Evolutionary conservation across 2,329 filamentous ascomycete species (phyloP).

Genomic region (Neoarthrinium moseri): DNA sequence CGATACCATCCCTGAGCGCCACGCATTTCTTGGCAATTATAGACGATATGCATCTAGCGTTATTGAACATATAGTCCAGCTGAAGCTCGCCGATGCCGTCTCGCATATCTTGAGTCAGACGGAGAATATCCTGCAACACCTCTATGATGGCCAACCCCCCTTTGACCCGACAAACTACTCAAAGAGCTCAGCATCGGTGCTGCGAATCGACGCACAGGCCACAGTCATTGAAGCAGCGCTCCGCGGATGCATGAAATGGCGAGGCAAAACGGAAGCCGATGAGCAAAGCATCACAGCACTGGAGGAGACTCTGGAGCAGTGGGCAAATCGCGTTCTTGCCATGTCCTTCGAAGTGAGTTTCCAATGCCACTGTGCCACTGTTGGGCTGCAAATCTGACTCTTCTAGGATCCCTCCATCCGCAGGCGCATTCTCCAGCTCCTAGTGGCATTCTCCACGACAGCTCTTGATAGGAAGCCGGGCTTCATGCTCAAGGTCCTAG

Average conservation of each 20-base stretch:
- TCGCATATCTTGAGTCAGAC: constrained; percentile 81
- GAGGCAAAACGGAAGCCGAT: constrained; percentile 22
- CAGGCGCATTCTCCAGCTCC: constrained; percentile 77
- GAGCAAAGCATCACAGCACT: constrained; percentile 54
- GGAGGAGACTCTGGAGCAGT: constrained; percentile 65
- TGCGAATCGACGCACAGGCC: constrained; percentile 85
- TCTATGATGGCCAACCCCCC: constrained; percentile 69
- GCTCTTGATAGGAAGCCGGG: constrained; percentile 73
- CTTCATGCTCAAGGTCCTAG: constrained; percentile 86
- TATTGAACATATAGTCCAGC: constrained; percentile 81
- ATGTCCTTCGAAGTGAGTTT: constrained; percentile 64
- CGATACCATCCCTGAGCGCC: constrained; percentile 88
- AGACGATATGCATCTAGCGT: constrained; percentile 84
- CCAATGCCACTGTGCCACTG: constrained; percentile 10
- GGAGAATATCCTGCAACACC: constrained; percentile 68
- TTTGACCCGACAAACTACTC: constrained; percentile 66
- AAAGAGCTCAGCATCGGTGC: constrained; percentile 68
- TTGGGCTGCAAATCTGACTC: constrained; percentile 15
- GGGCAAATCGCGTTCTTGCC: constrained; percentile 70
- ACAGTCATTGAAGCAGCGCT: constrained; percentile 85
- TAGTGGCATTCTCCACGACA: constrained; percentile 81
- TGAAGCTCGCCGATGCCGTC: constrained; percentile 81
- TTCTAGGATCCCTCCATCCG: constrained; percentile 74
- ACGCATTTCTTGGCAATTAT: constrained; percentile 95
- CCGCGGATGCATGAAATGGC: constrained; percentile 86